Conservation (phyloP, 208 protist species). For the Trichomonas vaginalis region DNA sequence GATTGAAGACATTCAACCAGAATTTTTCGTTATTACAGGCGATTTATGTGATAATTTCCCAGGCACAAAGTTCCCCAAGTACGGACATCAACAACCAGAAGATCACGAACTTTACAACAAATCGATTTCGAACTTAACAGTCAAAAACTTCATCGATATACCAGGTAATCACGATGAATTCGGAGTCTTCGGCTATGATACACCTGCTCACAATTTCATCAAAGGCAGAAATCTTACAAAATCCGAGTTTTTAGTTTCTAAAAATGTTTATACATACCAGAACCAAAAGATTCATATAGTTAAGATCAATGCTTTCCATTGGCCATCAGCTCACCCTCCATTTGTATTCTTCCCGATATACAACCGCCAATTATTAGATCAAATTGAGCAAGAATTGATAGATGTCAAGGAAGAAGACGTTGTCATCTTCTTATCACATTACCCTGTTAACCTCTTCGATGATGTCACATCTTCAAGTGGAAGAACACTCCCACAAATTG, state of each 20-base stretch:
- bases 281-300: neutral
- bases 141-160: neutral
- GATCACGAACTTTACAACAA: neutral
- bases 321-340: neutral
- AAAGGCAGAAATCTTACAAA: neutral
- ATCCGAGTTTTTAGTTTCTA: neutral
- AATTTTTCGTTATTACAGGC: neutral
- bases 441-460: neutral
- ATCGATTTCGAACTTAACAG: neutral
- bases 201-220: neutral
- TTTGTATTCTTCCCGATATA: neutral
- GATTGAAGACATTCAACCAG: neutral
- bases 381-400: neutral
- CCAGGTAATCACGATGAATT: slow-evolving; percentile 2
- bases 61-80: neutral
- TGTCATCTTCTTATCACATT: neutral
- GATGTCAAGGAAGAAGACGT: neutral
- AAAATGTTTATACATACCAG: neutral
- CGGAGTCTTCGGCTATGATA: neutral
- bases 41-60: neutral
- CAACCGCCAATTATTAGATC: neutral
- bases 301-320: neutral
- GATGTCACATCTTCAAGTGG: neutral
- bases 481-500: neutral
- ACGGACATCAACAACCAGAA: neutral